Evolutionary conservation across 257 asterid species (phyloP), one percentile per base, ranked within the genome.

Genomic region (Sherardia arvensis): DNA sequence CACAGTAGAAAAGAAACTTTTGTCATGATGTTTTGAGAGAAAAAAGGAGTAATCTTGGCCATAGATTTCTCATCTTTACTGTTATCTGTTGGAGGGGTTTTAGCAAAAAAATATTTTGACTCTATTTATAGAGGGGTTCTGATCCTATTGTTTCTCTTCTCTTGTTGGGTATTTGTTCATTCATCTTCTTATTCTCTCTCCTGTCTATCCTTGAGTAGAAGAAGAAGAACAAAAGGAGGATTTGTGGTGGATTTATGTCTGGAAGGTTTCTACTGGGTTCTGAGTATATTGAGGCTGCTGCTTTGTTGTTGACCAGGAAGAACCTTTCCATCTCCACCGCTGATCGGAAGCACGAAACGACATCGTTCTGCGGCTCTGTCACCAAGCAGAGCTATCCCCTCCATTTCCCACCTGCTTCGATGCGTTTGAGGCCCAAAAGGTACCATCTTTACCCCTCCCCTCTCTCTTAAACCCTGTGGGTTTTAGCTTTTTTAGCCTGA

Each of bases 341-440:
- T 21, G 72, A 57, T 66, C 53, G 67, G 38, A 33, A 69, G 20
- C 49, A 65, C 74, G 78, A 76, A 71, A 78, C 51, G 21, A 77
- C 86, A 67, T 49, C 56, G 67, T 72, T 77, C 71, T 81, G 78
- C 96, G 81, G 94, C 95, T 85, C 81, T 74, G 64, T 55, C 2
- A 43, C 51, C 58, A 87, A 83, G 93, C 95, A 78, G 90, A 78
- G 91, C 72, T 27, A 30, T 70, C 68, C 23, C 67, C 71, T 14
- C 71, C 62, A 58, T 69, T 71, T 67, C 67, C 84, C 92, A 68
- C 62, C 89, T 69, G 86, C 70, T 79, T 88, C 98, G 85, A 92
- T 92, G 98, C 97, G 95, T 85, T 92, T 92, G 90, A 92, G 97
- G 94, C 89, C 93, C 79, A 88, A 72, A 82, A 86, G 98, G 98